These are phyloP conservation scores for Geosmithia flava DNA, from an alignment of 2,329 filamentous ascomycete species.

Conservation along the genomic window DNA sequence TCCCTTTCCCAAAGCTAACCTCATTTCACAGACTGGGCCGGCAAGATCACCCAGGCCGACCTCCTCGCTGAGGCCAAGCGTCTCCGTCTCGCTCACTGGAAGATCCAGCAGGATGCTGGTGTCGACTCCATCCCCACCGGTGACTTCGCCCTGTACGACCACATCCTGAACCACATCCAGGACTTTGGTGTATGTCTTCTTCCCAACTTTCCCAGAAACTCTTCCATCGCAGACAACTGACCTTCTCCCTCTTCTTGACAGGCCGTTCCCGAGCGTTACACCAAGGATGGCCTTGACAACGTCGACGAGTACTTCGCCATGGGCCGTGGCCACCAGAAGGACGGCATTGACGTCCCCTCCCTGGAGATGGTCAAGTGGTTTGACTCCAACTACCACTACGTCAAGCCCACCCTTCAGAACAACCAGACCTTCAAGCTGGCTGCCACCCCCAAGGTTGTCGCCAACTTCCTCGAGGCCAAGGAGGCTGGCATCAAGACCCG, in stretches of 20 bases:
- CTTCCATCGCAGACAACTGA: background rate
- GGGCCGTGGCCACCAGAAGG: constrained; percentile 97
- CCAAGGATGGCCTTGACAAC: constrained; percentile 72
- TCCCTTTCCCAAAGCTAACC: background rate
- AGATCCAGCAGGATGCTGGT: constrained; percentile 97
- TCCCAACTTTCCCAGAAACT: background rate
- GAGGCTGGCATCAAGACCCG: constrained; percentile 87
- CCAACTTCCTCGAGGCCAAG: constrained; percentile 95
- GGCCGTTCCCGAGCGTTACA: constrained; percentile 89
- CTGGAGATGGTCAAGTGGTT: constrained; percentile 99
- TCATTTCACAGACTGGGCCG: constrained; percentile 54
- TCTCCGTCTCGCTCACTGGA: constrained; percentile 94
- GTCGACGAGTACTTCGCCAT: constrained; percentile 99
- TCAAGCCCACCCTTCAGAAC: constrained; percentile 96
- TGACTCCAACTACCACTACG: constrained; percentile 99
- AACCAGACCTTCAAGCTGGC: constrained; percentile 91
- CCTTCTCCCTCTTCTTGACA: constrained; percentile 18
- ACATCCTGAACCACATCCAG: constrained; percentile 96
- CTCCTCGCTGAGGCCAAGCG: constrained; percentile 93
- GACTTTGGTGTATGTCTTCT: constrained; percentile 69
- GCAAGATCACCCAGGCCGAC: constrained; percentile 84
- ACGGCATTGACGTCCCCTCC: constrained; percentile 80
- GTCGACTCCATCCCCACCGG: constrained; percentile 98
- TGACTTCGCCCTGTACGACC: constrained; percentile 98
- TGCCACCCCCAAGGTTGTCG: constrained; percentile 82